Percentiles rank a stretch among this genome's conserved stretches.
phyloP scores from a whole-genome alignment of 768 basidiomycete species.

The Tricholoma bakamatsutake region DNA sequence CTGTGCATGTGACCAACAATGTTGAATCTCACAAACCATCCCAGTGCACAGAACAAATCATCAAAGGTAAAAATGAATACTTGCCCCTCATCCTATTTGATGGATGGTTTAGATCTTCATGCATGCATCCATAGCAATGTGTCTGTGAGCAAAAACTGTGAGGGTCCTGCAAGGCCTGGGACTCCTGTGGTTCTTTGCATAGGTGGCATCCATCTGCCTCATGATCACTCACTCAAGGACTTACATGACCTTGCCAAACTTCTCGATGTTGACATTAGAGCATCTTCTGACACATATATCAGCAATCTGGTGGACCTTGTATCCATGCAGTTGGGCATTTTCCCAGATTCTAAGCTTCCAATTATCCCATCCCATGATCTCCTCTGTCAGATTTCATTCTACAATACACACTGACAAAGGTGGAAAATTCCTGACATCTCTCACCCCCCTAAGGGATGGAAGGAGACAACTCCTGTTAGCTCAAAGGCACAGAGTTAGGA shows the following conservation, averaged over 20 bases:
- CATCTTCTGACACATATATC: neutral
- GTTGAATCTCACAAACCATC: no score
- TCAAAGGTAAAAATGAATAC: no score
- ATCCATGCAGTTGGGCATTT: neutral
- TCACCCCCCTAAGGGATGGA: neutral
- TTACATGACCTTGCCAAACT: neutral
- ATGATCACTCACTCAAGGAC: neutral
- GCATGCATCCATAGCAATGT: no score
- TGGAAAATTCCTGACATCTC: neutral
- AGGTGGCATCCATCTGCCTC: no score
- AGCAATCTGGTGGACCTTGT: neutral
- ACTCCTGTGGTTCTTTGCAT: no score
- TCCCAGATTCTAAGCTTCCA: neutral
- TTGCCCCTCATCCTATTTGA: no score
- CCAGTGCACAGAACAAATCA: no score
- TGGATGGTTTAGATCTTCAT: no score
- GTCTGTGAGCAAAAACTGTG: no score
- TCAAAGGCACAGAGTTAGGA: neutral
- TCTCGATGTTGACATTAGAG: neutral
- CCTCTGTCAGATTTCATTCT: neutral
- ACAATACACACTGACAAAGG: neutral
- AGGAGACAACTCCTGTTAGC: neutral
- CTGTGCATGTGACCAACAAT: no score
- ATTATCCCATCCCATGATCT: neutral
- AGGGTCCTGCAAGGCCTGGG: no score